Base-by-base conservation (phyloP, 805 yeast genomes). In the Candida qinlingensis region DNA sequence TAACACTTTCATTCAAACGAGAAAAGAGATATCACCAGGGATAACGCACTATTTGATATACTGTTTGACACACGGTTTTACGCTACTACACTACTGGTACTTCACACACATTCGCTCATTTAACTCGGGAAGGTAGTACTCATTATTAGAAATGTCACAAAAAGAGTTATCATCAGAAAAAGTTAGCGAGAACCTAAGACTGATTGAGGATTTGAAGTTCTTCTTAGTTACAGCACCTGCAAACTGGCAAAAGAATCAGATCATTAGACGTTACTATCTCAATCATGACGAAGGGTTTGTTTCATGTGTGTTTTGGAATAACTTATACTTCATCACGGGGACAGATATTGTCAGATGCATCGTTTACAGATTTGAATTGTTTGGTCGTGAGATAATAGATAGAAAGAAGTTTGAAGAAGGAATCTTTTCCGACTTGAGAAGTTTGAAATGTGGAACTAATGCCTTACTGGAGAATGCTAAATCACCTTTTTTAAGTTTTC, bases 391-490 rank as follows among this genome's bases (percentile, higher is more conserved):
- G 51, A 81, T 94, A 27, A 65, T 78, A 19, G 97, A 94, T 65
- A 74, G 96, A 57, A 91, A 94, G 68, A 92, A 94, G 69, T 92
- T 92, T 63, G 98, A 92, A 70, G 99, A 92, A 69, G 97, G 98
- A 25, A 83, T 92, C 29, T 92, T 94, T 58, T 85, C 96, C 7
- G 98, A 94, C 65, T 70, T 92, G 54, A 78, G 99, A 56, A 81
- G 86, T 53, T 72, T 94, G 51, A 92, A 91, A 67, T 80, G 89
- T 63, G 96, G 94, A 26, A 75, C 81, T 5, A 92, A 89, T 70
- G 96, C 98, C 11, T 77, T 88, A 5, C 71, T 92, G 49, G 98
- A 92, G 64, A 80, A 79, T 42, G 96, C 98, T 12, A 81, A 87
- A 62, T 87, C 96, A 0, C 83, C 81, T 35, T 90, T 92, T 63